Evolutionary conservation across 148 eudicot genomes (phyloP).

Genomic region (Cornus suecica): DNA sequence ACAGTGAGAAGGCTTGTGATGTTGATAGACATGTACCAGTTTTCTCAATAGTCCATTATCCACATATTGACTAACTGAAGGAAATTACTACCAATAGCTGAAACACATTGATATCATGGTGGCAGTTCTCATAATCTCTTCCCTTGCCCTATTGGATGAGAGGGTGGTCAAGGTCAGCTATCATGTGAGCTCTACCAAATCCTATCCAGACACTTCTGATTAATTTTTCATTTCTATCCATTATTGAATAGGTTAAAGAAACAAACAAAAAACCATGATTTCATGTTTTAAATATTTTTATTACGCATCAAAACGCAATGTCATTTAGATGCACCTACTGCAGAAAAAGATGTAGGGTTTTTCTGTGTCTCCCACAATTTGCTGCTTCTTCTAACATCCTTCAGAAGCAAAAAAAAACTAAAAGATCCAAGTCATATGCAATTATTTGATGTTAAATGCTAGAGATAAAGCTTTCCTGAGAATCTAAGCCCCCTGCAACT

Average conservation of each 20-base stretch:
- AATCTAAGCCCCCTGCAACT: not conserved
- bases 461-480: not conserved
- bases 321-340: not conserved
- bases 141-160: not conserved
- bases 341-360: not conserved
- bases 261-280: not conserved
- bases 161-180: not conserved
- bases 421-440: not conserved
- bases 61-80: not conserved
- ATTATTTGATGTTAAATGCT: not conserved
- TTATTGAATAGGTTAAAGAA: not conserved
- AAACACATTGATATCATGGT: not conserved
- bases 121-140: not conserved
- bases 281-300: not conserved
- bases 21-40: not conserved
- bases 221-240: not conserved
- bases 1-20: not conserved
- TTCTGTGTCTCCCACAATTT: not conserved
- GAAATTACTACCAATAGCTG: not conserved
- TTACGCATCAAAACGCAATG: not conserved
- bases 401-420: not conserved
- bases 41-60: not conserved
- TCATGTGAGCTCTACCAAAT: not conserved
- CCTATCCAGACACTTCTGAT: not conserved
- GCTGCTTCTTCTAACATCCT: not conserved